A percentile compares a stretch with the other conserved stretches of the same genome.
Conservation (phyloP, 768 basidiomycete species). For the Russula lepida region DNA sequence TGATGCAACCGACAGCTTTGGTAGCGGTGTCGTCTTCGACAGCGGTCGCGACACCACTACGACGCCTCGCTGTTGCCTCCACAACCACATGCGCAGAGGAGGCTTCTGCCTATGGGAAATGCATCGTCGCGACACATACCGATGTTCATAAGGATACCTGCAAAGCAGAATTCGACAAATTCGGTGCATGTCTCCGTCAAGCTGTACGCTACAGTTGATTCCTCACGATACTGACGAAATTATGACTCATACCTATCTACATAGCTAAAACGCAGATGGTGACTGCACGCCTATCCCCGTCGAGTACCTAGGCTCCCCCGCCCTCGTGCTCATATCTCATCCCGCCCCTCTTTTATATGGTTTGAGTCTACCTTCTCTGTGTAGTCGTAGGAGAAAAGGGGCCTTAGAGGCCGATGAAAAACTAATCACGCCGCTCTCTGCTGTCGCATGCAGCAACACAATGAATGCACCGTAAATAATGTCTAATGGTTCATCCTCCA, state of each 20-base stretch:
- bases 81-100: constrained; percentile 65
- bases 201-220: constrained; percentile 44
- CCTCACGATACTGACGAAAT: neutral
- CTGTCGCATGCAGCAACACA: constrained; percentile 6
- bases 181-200: constrained; percentile 71
- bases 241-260: neutral
- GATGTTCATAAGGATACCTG: constrained; percentile 84
- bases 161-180: constrained; percentile 73
- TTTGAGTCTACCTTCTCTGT: neutral
- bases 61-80: constrained; percentile 59
- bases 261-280: constrained; percentile 55
- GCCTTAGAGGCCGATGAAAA: neutral
- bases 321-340: neutral
- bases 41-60: constrained; percentile 39
- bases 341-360: neutral
- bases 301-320: too few relatives aligned
- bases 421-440: constrained; percentile 1
- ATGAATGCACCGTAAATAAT: constrained; percentile 5
- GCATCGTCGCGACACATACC: constrained; percentile 72
- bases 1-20: constrained; percentile 18
- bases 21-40: constrained; percentile 23
- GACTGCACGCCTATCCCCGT: constrained; percentile 13
- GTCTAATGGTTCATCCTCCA: neutral
- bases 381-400: neutral
- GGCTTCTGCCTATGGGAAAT: constrained; percentile 80